Conservation (phyloP, 441 rosid species). For the Syzygium syzygioides region DNA sequence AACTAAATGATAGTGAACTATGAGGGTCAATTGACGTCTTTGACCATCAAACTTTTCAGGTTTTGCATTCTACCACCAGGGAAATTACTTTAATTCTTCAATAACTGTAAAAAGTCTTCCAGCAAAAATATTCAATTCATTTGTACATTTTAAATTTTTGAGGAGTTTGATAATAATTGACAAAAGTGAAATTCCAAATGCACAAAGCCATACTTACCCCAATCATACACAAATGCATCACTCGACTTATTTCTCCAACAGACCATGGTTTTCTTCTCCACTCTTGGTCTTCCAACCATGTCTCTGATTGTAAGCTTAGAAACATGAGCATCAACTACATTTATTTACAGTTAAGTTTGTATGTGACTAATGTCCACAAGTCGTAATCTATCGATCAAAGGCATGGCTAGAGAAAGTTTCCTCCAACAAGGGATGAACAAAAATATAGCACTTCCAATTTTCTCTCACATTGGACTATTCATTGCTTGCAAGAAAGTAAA, state of each 20-base stretch:
- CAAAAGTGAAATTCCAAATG: neutral
- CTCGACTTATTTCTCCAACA: neutral
- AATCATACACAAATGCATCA: neutral
- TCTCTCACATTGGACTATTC: neutral
- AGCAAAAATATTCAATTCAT: neutral
- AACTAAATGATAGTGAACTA: neutral
- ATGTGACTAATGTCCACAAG: neutral
- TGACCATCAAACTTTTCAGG: neutral
- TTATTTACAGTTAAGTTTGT: neutral
- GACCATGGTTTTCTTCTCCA: neutral
- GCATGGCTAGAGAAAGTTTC: neutral
- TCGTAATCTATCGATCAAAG: neutral
- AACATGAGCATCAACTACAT: neutral
- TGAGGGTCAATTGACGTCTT: neutral
- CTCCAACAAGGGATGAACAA: neutral
- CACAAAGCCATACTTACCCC: neutral
- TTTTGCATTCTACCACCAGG: neutral
- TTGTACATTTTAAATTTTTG: neutral
- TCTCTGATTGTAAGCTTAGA: neutral
- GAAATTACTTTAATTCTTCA: neutral
- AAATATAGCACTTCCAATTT: neutral
- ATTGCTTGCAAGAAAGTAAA: neutral
- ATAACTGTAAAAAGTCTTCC: neutral
- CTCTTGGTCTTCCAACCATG: neutral
- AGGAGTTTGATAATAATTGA: neutral